phyloP scores from a whole-genome alignment of 305 asterid genomes.

The Solanum chacoense region DNA sequence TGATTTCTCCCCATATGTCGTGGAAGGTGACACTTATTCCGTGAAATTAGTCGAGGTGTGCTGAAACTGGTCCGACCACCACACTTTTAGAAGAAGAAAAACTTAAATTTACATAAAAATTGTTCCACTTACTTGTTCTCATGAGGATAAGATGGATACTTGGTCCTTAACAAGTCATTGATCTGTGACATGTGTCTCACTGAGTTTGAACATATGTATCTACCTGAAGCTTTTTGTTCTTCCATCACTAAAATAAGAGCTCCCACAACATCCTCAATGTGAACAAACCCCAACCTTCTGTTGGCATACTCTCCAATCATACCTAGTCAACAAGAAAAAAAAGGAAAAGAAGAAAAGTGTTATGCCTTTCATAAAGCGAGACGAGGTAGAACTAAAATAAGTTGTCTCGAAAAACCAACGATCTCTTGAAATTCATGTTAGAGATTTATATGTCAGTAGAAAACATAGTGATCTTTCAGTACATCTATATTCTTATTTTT shows the following conservation, averaged over 20 bases:
- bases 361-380: neutral
- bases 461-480: neutral
- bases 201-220: slow-evolving; percentile 62
- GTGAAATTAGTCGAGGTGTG: neutral
- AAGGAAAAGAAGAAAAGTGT: neutral
- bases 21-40: neutral
- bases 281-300: slow-evolving; percentile 64
- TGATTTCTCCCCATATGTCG: neutral
- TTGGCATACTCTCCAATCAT: slow-evolving; percentile 55
- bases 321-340: slow-evolving; percentile 20
- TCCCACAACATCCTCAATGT: slow-evolving; percentile 74
- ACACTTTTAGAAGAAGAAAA: neutral
- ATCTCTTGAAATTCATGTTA: neutral
- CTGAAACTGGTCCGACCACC: neutral
- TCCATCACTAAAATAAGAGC: slow-evolving; percentile 89
- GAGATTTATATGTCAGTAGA: neutral
- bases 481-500: neutral
- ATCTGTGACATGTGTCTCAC: slow-evolving; percentile 84
- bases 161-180: slow-evolving; percentile 45
- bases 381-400: neutral
- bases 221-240: slow-evolving; percentile 58
- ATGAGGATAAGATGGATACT: slow-evolving; percentile 63
- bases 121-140: slow-evolving; percentile 39
- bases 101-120: neutral
- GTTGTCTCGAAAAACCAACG: neutral